These are phyloP conservation scores for Hemileccinum rubropunctum DNA, from an alignment of 768 basidiomycete species.

Conservation along the genomic window DNA sequence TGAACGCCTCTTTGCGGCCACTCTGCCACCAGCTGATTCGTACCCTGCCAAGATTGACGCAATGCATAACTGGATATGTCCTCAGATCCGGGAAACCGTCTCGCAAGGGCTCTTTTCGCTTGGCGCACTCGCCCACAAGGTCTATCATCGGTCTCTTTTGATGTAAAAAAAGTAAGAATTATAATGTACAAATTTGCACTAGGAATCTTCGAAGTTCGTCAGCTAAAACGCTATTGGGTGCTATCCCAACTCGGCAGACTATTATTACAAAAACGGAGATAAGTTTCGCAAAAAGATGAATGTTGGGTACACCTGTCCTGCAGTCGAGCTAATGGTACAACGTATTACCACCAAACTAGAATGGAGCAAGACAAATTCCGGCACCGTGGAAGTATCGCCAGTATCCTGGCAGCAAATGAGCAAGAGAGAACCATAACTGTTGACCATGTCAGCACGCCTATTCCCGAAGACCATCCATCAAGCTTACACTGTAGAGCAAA, in stretches of 20 bases:
- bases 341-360: conserved; percentile 1
- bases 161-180: not conserved
- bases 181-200: not conserved
- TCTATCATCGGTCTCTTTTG: not conserved
- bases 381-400: conserved; percentile 26
- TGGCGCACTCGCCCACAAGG: too few relatives aligned
- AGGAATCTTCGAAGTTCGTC: not conserved
- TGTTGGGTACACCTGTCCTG: conserved; percentile 1
- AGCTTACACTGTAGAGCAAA: conserved; percentile 31
- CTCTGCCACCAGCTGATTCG: too few relatives aligned
- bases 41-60: too few relatives aligned
- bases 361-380: conserved; percentile 6
- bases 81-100: too few relatives aligned
- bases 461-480: not conserved
- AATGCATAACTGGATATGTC: too few relatives aligned
- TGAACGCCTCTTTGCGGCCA: not conserved
- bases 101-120: too few relatives aligned
- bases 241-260: not conserved
- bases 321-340: conserved; percentile 12
- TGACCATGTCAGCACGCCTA: not conserved
- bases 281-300: not conserved
- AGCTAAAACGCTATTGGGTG: not conserved
- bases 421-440: conserved; percentile 32
- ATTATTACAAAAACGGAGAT: conserved; percentile 10
- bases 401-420: conserved; percentile 30